Evolutionary conservation across 768 basidiomycete genomes (phyloP).

Genomic region (Lactifluus subvellereus): DNA sequence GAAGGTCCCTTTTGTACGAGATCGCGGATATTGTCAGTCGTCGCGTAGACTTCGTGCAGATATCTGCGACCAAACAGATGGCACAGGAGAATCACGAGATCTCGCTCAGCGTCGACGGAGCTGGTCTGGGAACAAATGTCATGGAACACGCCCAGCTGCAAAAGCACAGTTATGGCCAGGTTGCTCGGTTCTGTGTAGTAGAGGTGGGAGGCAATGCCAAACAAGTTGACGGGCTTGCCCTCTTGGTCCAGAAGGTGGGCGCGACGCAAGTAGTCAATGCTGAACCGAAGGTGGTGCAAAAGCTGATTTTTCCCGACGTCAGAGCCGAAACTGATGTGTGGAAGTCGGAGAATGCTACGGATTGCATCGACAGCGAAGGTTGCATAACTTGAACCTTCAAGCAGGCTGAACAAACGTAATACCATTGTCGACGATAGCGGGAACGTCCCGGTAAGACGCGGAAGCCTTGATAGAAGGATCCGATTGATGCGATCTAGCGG

Average conservation of each 20-base stretch:
- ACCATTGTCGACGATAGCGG: constrained; percentile 62
- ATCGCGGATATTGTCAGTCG: constrained; percentile 32
- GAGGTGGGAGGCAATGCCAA: constrained; percentile 47
- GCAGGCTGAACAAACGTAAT: constrained; percentile 58
- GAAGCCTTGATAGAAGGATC: constrained; percentile 56
- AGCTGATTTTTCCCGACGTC: constrained; percentile 51
- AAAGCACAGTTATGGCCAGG: constrained; percentile 53
- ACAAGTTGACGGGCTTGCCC: constrained; percentile 55
- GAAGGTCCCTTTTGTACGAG: constrained; percentile 47
- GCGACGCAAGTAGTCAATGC: constrained; percentile 64
- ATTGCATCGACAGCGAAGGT: constrained; percentile 45
- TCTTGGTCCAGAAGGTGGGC: constrained; percentile 44
- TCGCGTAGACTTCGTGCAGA: constrained; percentile 41
- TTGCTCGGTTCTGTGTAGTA: constrained; percentile 69
- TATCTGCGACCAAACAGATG: constrained; percentile 61
- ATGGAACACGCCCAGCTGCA: constrained; percentile 56
- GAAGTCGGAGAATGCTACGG: constrained; percentile 47
- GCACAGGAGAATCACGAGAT: constrained; percentile 52
- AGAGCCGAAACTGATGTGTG: constrained; percentile 53
- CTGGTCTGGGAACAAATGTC: constrained; percentile 42
- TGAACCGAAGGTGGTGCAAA: constrained; percentile 61
- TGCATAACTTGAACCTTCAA: constrained; percentile 53
- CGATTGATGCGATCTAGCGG: constrained; percentile 58
- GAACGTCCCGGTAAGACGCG: constrained; percentile 56
- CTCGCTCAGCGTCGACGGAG: constrained; percentile 38